These are phyloP conservation scores for Myotisia sp. DNA, from an alignment of 2,329 filamentous ascomycete genomes.

Conservation along the genomic window DNA sequence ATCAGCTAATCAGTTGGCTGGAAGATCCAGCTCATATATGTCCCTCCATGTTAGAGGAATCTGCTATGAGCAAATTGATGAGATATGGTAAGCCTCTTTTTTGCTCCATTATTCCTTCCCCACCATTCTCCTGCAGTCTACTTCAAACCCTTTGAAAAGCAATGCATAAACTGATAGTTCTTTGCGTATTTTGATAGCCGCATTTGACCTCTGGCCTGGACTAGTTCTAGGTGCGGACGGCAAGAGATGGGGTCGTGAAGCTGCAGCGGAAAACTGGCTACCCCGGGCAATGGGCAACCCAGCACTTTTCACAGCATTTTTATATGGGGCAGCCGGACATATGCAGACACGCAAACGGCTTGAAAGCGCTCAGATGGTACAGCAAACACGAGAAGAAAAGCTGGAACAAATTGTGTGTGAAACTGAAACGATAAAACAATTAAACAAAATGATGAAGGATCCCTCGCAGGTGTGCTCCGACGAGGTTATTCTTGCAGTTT, in stretches of 20 bases:
- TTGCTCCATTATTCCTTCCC: not conserved
- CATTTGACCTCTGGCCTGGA: conserved; percentile 13
- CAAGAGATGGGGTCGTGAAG: conserved; percentile 10
- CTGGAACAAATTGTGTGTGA: conserved; percentile 13
- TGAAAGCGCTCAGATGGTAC: conserved; percentile 7
- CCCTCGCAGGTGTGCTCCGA: conserved; percentile 14
- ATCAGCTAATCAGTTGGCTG: conserved; percentile 10
- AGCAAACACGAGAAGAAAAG: conserved; percentile 12
- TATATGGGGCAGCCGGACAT: conserved; percentile 13
- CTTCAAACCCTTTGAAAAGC: no score
- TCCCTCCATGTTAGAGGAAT: conserved; percentile 11
- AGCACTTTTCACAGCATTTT: conserved; percentile 12
- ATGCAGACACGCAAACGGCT: conserved; percentile 13
- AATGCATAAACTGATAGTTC: no score
- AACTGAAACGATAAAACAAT: conserved; percentile 16
- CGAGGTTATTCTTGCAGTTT: conserved; percentile 17
- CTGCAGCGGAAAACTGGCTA: conserved; percentile 11
- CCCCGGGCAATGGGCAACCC: conserved; percentile 11
- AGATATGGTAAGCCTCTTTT: conserved; percentile 12
- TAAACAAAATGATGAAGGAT: conserved; percentile 17
- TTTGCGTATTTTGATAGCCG: conserved; percentile 6
- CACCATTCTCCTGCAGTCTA: not conserved
- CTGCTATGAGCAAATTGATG: conserved; percentile 13
- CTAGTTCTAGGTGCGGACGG: conserved; percentile 10
- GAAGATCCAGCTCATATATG: conserved; percentile 8